Evolutionary conservation across 2,329 filamentous ascomycete species (phyloP), one percentile per base, ranked within the genome.

Genomic region (Chalara sp.): DNA sequence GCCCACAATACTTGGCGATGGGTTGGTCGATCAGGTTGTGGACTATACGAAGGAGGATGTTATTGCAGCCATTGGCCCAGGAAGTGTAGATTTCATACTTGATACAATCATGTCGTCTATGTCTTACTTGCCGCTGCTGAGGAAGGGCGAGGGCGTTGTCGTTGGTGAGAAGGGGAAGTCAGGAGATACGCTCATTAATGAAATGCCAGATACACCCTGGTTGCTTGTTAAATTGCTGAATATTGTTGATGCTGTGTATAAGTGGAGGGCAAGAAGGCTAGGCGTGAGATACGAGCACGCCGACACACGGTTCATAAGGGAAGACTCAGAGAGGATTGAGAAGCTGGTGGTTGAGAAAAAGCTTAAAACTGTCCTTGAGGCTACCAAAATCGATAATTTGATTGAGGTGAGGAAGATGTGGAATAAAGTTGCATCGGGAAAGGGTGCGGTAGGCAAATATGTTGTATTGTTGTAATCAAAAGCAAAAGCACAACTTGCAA

Each of bases 81-180:
- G 62, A 6, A 66, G 61, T 0, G 67, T 74, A 29, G 71, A 74
- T 58, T 71, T 72, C 56, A 58, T 74, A 44, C 70, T 72, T 32
- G 72, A 74, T 58, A 74, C 71, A 1, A 63, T 64, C 5, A 65
- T 64, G 6, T 47, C 61, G 13, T 61, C 70, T 5, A 64, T 72
- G 57, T 53, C 62, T 7, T 67, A 63, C 32, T 53, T 72, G 3
- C 60, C 62, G 11, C 55, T 72, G 2, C 66, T 73, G 64, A 67
- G 64, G 40, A 66, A 62, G 4, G 57, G 59, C 0, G 61, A 69
- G 12, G 50, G 63, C 29, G 68, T 73, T 40, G 54, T 72, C 21
- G 21, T 21, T 21, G 21, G 21, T 21, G 21, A 21, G 21, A 21
- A 21, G 21, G 5, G 63, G 71, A 32, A 61, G 65, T 12, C 69